Percentiles rank a stretch among this genome's conserved stretches.
phyloP scores from a whole-genome alignment of 805 yeast genomes.

The Kodamaea kaohsiungensis region DNA sequence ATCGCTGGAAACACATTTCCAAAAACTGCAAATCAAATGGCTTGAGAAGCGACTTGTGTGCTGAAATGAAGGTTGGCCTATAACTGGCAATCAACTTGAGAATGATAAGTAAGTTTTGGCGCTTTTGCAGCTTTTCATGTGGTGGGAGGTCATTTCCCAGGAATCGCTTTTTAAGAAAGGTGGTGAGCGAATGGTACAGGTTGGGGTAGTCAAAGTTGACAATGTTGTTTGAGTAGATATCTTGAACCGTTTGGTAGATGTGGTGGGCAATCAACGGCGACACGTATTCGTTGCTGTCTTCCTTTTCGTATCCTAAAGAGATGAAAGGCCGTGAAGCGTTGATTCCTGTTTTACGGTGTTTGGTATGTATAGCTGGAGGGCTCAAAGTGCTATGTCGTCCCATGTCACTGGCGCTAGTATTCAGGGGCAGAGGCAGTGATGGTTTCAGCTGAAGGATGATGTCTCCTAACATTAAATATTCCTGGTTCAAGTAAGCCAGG shows the following conservation, averaged over 20 bases:
- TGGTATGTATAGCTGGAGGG: conserved; percentile 7
- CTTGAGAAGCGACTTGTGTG: conserved; percentile 65
- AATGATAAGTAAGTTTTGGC: conserved; percentile 40
- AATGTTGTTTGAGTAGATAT: conserved; percentile 47
- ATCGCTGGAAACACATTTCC: conserved; percentile 47
- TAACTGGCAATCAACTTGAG: conserved; percentile 63
- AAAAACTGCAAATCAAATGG: conserved; percentile 65
- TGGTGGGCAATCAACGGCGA: conserved; percentile 60
- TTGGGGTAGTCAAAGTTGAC: conserved; percentile 62
- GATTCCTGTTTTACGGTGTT: neutral
- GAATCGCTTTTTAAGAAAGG: conserved; percentile 56
- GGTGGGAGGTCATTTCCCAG: conserved; percentile 45
- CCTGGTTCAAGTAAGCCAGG: conserved; percentile 51
- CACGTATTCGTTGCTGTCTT: conserved; percentile 42
- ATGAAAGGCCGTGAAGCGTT: conserved; percentile 36
- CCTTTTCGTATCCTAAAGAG: conserved; percentile 31
- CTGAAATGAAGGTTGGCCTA: conserved; percentile 75
- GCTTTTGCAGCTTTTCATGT: conserved; percentile 30
- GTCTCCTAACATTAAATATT: conserved; percentile 53
- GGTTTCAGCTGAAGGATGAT: conserved; percentile 43
- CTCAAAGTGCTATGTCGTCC: conserved; percentile 4
- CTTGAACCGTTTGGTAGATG: conserved; percentile 52
- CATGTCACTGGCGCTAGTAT: conserved; percentile 19
- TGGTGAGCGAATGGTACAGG: conserved; percentile 60
- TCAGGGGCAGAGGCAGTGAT: conserved; percentile 41